Evolutionary conservation across 495 filamentous ascomycete genomes (phyloP).

Genomic region (Bacidia gigantensis): DNA sequence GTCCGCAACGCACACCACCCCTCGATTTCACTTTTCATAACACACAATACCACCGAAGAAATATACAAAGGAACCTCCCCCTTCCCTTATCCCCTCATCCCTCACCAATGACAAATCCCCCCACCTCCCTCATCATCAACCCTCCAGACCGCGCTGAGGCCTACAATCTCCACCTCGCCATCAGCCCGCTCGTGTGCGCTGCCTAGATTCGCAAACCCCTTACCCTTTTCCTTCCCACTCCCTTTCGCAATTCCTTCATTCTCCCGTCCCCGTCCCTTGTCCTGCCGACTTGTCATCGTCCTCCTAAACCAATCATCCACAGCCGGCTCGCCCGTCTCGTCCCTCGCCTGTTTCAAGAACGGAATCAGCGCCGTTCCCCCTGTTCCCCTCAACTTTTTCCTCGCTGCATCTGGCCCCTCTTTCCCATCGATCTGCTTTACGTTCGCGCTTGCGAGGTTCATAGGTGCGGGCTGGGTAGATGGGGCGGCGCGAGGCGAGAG

Average conservation of each 20-base stretch:
- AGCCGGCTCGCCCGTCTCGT: conserved; percentile 89
- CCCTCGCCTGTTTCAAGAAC: conserved; percentile 86
- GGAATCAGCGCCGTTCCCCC: conserved; percentile 87
- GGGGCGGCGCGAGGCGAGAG: conserved; percentile 29
- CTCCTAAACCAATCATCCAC: conserved; percentile 70
- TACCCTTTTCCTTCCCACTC: not conserved
- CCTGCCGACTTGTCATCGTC: conserved; percentile 50
- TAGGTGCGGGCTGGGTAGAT: conserved; percentile 22
- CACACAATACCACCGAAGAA: no score
- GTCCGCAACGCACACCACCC: no score
- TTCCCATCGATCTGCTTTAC: conserved; percentile 15
- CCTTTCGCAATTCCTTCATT: conserved; percentile 29
- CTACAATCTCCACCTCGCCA: conserved; percentile 54
- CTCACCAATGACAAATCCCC: conserved; percentile 53
- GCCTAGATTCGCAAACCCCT: conserved; percentile 35
- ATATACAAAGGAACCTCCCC: no score
- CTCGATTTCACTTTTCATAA: no score
- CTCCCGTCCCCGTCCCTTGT: not conserved
- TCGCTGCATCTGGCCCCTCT: conserved; percentile 10
- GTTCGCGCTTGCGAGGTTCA: conserved; percentile 49
- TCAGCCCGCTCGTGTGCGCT: conserved; percentile 53
- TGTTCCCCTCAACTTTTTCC: conserved; percentile 66
- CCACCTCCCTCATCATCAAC: conserved; percentile 72
- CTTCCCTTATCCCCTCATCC: not conserved
- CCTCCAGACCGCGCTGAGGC: conserved; percentile 73